Conservation (phyloP, 257 asterid species). For the Fraxinus pennsylvanica region DNA sequence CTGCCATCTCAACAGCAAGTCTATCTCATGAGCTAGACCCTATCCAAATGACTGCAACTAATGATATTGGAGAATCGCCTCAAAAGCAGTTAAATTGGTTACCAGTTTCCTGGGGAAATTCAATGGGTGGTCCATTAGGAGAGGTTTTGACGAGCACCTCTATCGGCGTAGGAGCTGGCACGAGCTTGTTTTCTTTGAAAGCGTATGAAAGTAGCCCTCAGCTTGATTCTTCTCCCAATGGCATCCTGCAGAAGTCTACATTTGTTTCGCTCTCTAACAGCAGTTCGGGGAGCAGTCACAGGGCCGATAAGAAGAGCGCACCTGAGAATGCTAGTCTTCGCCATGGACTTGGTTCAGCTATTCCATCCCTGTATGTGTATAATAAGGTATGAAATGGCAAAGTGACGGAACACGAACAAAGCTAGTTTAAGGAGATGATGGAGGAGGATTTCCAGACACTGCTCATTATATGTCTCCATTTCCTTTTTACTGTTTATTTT, state of each 20-base stretch:
- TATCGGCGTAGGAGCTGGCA: not conserved
- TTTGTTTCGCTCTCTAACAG: conserved; percentile 71
- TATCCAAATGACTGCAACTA: conserved; percentile 47
- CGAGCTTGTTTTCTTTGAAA: conserved; percentile 35
- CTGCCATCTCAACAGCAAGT: conserved; percentile 47
- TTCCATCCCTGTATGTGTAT: too few species aligned
- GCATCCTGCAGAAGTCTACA: conserved; percentile 66
- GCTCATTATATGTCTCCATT: not conserved
- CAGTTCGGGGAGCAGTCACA: conserved; percentile 68
- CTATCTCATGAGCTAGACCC: conserved; percentile 54
- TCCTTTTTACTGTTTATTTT: not conserved
- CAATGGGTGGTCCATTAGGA: conserved; percentile 83
- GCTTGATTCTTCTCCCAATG: conserved; percentile 42
- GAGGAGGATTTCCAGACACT: not conserved
- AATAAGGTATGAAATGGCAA: not conserved
- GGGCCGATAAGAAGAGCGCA: conserved; percentile 41
- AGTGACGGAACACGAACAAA: not conserved
- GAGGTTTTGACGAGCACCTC: conserved; percentile 68
- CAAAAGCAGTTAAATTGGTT: conserved; percentile 61
- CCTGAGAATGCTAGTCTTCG: conserved; percentile 20
- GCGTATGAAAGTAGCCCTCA: too few species aligned
- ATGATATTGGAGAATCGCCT: conserved; percentile 26
- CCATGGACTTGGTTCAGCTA: too few species aligned
- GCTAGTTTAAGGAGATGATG: too few species aligned
- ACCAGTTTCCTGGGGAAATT: conserved; percentile 68